Conservation (phyloP, 345 rosid species). For the Dimocarpus longan region DNA sequence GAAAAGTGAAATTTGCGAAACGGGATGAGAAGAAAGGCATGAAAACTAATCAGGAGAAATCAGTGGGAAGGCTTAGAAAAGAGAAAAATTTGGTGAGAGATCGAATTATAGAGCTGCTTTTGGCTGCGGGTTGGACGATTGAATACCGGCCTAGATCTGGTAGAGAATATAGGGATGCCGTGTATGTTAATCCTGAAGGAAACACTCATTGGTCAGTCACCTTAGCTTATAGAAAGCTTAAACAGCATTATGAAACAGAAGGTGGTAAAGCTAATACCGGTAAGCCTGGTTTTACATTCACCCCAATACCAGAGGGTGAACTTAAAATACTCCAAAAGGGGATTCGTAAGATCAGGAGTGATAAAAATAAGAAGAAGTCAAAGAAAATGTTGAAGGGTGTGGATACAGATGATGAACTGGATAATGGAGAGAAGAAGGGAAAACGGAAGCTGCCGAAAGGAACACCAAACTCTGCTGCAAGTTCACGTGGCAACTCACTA, state of each 20-base stretch:
- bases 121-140: conserved; percentile 87
- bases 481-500: conserved; percentile 17
- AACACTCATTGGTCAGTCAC: conserved; percentile 97
- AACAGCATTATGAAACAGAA: conserved; percentile 47
- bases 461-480: conserved; percentile 25
- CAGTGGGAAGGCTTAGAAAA: conserved; percentile 29
- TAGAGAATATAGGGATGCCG: conserved; percentile 69
- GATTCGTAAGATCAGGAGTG: conserved; percentile 45
- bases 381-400: conserved; percentile 35
- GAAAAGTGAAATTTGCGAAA: conserved; percentile 26
- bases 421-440: conserved; percentile 32
- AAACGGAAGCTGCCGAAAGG: conserved; percentile 34
- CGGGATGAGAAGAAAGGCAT: conserved; percentile 23
- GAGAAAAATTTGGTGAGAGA: conserved; percentile 64
- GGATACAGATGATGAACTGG: conserved; percentile 30
- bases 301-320: conserved; percentile 74
- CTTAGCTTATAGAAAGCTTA: conserved; percentile 72
- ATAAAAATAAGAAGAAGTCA: conserved; percentile 54
- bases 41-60: conserved; percentile 22
- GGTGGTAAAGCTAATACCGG: conserved; percentile 36
- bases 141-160: conserved; percentile 73
- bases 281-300: conserved; percentile 53
- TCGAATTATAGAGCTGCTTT: conserved; percentile 61
- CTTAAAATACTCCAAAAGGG: conserved; percentile 56
- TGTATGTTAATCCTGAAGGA: conserved; percentile 90